Evolutionary conservation across 208 protist species (phyloP).

Genomic region (Trichomonas vaginalis): DNA sequence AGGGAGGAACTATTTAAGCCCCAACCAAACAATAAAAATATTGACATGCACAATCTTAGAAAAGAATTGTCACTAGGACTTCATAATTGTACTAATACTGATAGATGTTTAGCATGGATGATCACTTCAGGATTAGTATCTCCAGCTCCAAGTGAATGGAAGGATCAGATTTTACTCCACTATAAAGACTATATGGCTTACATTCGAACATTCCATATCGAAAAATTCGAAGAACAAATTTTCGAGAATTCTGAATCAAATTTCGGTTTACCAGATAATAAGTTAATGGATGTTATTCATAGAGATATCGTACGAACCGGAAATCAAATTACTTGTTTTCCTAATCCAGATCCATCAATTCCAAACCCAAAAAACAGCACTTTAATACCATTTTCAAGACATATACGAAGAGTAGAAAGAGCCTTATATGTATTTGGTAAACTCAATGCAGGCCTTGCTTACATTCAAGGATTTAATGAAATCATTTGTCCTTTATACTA

Average conservation of each 20-base stretch:
- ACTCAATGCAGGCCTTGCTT: background rate
- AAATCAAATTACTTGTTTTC: background rate
- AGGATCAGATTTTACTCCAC: background rate
- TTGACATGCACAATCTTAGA: background rate
- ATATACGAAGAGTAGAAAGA: background rate
- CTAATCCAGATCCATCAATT: background rate
- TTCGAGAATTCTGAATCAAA: background rate
- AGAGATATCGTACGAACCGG: background rate
- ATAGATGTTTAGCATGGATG: background rate
- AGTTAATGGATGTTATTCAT: background rate
- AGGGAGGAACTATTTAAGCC: background rate
- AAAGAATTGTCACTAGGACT: background rate
- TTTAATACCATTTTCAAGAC: background rate
- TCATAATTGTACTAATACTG: background rate
- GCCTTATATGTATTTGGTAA: background rate
- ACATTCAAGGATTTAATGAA: slow-evolving; percentile 5
- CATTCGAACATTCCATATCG: background rate
- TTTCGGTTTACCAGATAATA: background rate
- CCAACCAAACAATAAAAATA: background rate
- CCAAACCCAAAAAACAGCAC: background rate
- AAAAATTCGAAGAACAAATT: background rate
- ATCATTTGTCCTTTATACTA: background rate
- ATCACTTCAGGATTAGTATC: background rate
- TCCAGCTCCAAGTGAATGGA: background rate
- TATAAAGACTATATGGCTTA: background rate